These are phyloP conservation scores for Hericium alpestre DNA, from an alignment of 768 basidiomycete species.

Conservation along the genomic window DNA sequence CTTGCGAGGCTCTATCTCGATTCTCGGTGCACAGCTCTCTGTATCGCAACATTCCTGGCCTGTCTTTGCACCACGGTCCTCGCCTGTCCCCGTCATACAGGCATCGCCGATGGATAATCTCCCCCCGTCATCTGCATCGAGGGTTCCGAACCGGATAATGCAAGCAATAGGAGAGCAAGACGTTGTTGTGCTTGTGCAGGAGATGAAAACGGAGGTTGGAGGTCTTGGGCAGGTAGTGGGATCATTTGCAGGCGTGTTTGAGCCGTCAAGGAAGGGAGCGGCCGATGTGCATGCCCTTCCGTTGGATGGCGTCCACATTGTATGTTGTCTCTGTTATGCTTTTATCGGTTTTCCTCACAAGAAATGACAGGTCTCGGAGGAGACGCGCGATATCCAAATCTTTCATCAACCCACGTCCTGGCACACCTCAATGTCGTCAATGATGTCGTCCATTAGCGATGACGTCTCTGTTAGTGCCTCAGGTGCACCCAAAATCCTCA, in stretches of 20 bases:
- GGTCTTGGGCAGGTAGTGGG: constrained; percentile 54
- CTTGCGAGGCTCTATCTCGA: constrained; percentile 45
- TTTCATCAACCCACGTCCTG: constrained; percentile 29
- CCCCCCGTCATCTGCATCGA: constrained; percentile 1
- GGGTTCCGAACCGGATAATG: constrained; percentile 11
- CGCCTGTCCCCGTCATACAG: constrained; percentile 52
- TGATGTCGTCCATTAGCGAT: background rate
- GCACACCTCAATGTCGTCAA: constrained; percentile 19
- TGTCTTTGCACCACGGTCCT: constrained; percentile 69
- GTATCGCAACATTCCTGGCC: constrained; percentile 32
- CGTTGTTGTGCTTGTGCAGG: constrained; percentile 46
- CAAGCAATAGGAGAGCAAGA: constrained; percentile 4
- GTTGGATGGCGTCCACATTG: constrained; percentile 39
- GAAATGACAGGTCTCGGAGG: constrained; percentile 15
- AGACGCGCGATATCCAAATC: constrained; percentile 22
- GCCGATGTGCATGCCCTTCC: constrained; percentile 26
- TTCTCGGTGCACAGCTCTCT: constrained; percentile 44
- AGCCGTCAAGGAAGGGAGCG: constrained; percentile 35
- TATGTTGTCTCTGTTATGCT: constrained; percentile 19
- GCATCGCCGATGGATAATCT: constrained; percentile 13
- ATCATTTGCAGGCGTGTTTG: constrained; percentile 54
- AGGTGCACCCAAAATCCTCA: constrained; percentile 23
- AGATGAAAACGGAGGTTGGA: constrained; percentile 50
- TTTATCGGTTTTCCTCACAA: constrained; percentile 12
- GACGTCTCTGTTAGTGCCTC: background rate